Evolutionary conservation across 257 asterid genomes (phyloP).

Genomic region (Jacaranda copaia): DNA sequence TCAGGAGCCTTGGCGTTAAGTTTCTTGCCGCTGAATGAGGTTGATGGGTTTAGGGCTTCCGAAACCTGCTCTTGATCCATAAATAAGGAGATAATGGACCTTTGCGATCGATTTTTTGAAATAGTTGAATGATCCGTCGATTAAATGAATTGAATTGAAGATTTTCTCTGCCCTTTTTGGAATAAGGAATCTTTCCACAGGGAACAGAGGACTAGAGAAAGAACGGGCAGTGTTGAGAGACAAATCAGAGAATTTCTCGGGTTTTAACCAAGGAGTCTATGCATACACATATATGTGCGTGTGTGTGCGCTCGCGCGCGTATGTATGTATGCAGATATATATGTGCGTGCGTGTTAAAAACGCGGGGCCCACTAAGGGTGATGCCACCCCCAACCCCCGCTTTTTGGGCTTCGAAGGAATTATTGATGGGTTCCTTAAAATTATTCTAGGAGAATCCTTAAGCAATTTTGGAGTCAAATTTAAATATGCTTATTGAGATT

Average conservation of each 20-base stretch:
- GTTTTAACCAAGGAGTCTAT: conserved; percentile 15
- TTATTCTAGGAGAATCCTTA: no score
- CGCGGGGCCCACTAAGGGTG: no score
- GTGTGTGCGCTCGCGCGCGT: neutral
- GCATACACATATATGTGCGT: no score
- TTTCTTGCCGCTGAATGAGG: conserved; percentile 46
- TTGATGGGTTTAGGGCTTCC: conserved; percentile 47
- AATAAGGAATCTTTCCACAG: neutral
- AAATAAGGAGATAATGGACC: neutral
- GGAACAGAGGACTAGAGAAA: conserved; percentile 1
- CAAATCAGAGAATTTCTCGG: conserved; percentile 6
- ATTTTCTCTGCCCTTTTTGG: neutral
- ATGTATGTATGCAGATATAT: neutral
- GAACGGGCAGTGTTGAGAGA: conserved; percentile 14
- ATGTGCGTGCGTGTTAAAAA: neutral
- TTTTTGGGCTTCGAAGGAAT: no score
- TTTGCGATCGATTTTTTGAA: conserved; percentile 3
- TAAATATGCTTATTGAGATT: no score
- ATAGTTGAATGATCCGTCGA: conserved; percentile 26
- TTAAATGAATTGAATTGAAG: conserved; percentile 2
- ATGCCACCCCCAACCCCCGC: no score
- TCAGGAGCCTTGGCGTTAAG: conserved; percentile 88
- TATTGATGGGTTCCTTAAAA: no score
- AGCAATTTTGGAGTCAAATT: no score
- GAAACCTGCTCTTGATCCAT: conserved; percentile 54